Conservation (phyloP, 2,329 filamentous ascomycete genomes). For the Xylaria sp. region DNA sequence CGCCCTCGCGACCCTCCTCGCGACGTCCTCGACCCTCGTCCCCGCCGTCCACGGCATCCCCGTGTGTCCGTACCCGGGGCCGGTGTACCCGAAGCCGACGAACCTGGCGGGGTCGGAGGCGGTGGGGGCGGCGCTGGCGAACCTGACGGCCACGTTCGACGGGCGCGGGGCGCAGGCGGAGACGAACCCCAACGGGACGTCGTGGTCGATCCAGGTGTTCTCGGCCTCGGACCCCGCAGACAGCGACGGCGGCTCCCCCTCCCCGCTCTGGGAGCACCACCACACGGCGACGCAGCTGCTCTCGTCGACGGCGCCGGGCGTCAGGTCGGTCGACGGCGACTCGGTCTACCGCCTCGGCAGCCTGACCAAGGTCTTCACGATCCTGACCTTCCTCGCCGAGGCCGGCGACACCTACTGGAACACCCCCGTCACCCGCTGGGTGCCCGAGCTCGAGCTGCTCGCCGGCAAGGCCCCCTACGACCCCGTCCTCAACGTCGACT, state of each 20-base stretch:
- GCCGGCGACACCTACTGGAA: slow-evolving; percentile 35
- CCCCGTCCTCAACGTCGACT: slow-evolving; percentile 30
- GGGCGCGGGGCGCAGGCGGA: slow-evolving; percentile 31
- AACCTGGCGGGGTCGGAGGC: slow-evolving; percentile 33
- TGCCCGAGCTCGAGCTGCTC: slow-evolving; percentile 32
- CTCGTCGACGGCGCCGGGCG: slow-evolving; percentile 18
- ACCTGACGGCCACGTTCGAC: slow-evolving; percentile 36
- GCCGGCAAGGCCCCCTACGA: slow-evolving; percentile 28
- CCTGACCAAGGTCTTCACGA: slow-evolving; percentile 39
- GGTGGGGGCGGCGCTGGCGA: slow-evolving; percentile 35
- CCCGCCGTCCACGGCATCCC: slow-evolving; percentile 28
- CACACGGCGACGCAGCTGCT: slow-evolving; percentile 33
- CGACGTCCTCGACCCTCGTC: slow-evolving; percentile 6
- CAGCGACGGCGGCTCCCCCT: no score
- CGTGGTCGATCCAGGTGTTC: slow-evolving; percentile 41
- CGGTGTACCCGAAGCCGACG: slow-evolving; percentile 39
- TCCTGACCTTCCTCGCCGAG: slow-evolving; percentile 35
- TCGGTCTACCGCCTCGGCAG: slow-evolving; percentile 38
- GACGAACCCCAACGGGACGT: slow-evolving; percentile 37
- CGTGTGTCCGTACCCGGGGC: slow-evolving; percentile 40
- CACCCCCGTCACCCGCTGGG: slow-evolving; percentile 33
- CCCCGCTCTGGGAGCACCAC: slow-evolving; percentile 36
- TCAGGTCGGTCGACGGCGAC: slow-evolving; percentile 30
- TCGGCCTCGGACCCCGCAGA: slow-evolving; percentile 27
- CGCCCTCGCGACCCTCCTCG: slow-evolving; percentile 5